phyloP scores from a whole-genome alignment of 371 early-diverging fungal species.

The Encephalitozoon romaleae region DNA sequence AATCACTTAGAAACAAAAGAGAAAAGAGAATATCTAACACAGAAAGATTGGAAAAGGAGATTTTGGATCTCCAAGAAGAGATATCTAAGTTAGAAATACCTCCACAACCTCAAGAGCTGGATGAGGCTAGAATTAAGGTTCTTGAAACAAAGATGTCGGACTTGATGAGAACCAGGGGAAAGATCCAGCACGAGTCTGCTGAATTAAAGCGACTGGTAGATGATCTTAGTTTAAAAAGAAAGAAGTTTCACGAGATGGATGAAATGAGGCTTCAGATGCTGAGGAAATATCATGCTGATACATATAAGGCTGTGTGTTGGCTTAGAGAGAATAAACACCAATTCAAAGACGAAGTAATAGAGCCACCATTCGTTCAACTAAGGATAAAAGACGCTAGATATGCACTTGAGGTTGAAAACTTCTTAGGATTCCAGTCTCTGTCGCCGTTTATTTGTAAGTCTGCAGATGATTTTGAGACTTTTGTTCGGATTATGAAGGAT shows the following conservation, averaged over 20 bases:
- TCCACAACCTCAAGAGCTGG: background rate
- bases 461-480: constrained; percentile 47
- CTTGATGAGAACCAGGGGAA: constrained; percentile 25
- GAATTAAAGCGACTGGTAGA: constrained; percentile 43
- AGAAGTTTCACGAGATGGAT: constrained; percentile 40
- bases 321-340: constrained; percentile 49
- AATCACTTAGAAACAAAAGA: constrained; percentile 24
- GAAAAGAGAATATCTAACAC: background rate
- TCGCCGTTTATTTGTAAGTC: constrained; percentile 60
- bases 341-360: constrained; percentile 56
- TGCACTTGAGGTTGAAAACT: constrained; percentile 53
- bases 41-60: constrained; percentile 9
- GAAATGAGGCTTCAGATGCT: constrained; percentile 45
- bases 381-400: constrained; percentile 49
- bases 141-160: constrained; percentile 36
- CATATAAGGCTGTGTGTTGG: constrained; percentile 57
- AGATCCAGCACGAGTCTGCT: constrained; percentile 37
- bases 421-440: constrained; percentile 54
- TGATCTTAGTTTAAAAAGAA: constrained; percentile 30
- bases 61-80: constrained; percentile 40
- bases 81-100: constrained; percentile 5
- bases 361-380: constrained; percentile 57
- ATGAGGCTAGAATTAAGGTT: background rate
- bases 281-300: constrained; percentile 56
- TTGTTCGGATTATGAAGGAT: constrained; percentile 58